Percentiles rank a stretch among this genome's conserved stretches.
Evolutionary conservation across 345 rosid genomes (phyloP).

Genomic region (Angophora floribunda): DNA sequence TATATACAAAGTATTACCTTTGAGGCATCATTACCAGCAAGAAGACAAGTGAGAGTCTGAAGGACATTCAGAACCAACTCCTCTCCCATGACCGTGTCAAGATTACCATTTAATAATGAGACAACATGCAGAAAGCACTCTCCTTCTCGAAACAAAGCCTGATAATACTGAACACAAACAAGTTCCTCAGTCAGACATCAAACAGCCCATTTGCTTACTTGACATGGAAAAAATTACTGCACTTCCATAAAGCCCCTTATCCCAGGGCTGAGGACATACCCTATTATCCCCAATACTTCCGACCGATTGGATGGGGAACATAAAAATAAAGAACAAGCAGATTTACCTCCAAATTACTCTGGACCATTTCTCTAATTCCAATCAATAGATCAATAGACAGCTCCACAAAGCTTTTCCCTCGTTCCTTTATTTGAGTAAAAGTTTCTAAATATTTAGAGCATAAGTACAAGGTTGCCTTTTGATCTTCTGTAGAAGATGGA

Average conservation of each 20-base stretch:
- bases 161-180: conserved; percentile 63
- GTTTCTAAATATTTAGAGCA: conserved; percentile 87
- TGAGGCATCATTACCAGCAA: conserved; percentile 73
- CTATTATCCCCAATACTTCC: neutral
- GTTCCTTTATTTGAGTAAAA: conserved; percentile 82
- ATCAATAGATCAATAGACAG: conserved; percentile 66
- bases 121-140: conserved; percentile 95
- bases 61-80: conserved; percentile 83
- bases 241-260: neutral
- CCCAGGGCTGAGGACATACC: neutral
- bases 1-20: conserved; percentile 45
- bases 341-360: conserved; percentile 48
- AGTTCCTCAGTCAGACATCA: neutral
- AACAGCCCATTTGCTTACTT: neutral
- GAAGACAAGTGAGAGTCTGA: conserved; percentile 70
- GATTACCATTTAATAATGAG: conserved; percentile 80
- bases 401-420: conserved; percentile 45
- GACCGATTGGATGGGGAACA: neutral
- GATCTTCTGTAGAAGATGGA: conserved; percentile 53
- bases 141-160: conserved; percentile 77
- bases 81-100: conserved; percentile 72
- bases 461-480: conserved; percentile 53
- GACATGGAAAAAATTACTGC: neutral
- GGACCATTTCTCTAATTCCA: conserved; percentile 81
- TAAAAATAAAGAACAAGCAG: neutral